These are phyloP conservation scores for Blastobotrys apis DNA, from an alignment of 1,139 yeast genomes.

Conservation along the genomic window DNA sequence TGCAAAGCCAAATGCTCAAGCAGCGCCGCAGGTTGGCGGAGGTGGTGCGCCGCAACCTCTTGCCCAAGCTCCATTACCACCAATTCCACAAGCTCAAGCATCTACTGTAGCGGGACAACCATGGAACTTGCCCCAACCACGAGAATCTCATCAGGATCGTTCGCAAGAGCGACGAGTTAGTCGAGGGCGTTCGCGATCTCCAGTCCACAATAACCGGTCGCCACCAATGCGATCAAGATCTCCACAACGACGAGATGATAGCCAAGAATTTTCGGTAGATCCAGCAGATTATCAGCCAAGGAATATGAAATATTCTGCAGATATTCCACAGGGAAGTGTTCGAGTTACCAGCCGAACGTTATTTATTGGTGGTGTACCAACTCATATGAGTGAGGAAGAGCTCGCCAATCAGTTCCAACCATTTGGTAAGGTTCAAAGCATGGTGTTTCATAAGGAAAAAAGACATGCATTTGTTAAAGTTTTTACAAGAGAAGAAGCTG, in stretches of 20 bases:
- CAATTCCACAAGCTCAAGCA: constrained; percentile 15
- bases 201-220: not conserved
- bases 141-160: not conserved
- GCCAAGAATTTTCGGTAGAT: not conserved
- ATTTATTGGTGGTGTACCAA: constrained; percentile 91
- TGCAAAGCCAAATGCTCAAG: constrained; percentile 34
- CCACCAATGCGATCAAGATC: constrained; percentile 7
- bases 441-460: constrained; percentile 79
- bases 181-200: constrained; percentile 7
- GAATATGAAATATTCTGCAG: constrained; percentile 54
- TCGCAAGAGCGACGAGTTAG: not conserved
- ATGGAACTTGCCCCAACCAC: constrained; percentile 11
- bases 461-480: constrained; percentile 96
- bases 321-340: constrained; percentile 73
- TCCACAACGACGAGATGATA: not conserved
- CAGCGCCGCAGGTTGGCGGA: constrained; percentile 16
- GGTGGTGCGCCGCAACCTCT: constrained; percentile 22
- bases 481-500: constrained; percentile 94
- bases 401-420: constrained; percentile 62
- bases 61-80: constrained; percentile 12
- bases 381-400: constrained; percentile 70
- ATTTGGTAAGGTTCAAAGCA: constrained; percentile 92
- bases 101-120: constrained; percentile 10
- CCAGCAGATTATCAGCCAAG: constrained; percentile 8
- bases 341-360: constrained; percentile 85